Percentiles rank a stretch among this genome's conserved stretches.
These are phyloP conservation scores for Erysimum cheiri DNA, from an alignment of 441 rosid genomes.

Conservation along the genomic window DNA sequence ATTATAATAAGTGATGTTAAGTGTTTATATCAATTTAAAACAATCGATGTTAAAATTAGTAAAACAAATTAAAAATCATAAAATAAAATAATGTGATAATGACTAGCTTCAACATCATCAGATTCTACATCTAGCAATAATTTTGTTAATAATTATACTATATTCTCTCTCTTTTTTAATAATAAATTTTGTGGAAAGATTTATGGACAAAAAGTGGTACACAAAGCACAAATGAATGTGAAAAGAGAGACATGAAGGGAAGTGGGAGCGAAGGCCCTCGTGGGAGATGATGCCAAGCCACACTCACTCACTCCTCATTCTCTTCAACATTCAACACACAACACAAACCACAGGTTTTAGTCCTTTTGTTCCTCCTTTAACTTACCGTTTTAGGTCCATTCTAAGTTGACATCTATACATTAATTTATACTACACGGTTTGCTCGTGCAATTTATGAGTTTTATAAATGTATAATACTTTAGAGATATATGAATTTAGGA, in stretches of 20 bases:
- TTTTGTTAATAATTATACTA: conserved; percentile 14
- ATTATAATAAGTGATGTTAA: too few relatives aligned
- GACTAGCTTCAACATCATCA: conserved; percentile 34
- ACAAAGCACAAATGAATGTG: conserved; percentile 28
- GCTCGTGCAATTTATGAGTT: conserved; percentile 20
- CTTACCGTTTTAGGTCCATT: conserved; percentile 33
- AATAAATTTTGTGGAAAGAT: conserved; percentile 15
- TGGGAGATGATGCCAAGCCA: conserved; percentile 47
- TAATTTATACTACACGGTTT: conserved; percentile 9
- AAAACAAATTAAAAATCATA: too few relatives aligned
- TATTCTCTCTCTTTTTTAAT: background rate
- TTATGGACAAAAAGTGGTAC: conserved; percentile 30
- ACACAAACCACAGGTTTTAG: conserved; percentile 30
- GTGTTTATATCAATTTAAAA: too few relatives aligned
- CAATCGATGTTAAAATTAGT: too few relatives aligned
- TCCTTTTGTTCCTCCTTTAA: conserved; percentile 37
- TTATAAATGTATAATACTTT: background rate
- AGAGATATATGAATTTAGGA: background rate
- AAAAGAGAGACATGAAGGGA: conserved; percentile 41
- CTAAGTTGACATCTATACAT: conserved; percentile 28
- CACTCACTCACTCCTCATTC: conserved; percentile 26
- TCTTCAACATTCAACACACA: conserved; percentile 20
- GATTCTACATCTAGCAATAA: conserved; percentile 34
- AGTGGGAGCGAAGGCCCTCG: conserved; percentile 42
- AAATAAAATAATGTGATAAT: conserved; percentile 28